These are phyloP conservation scores for Hypoxylon fragiforme DNA, from an alignment of 495 filamentous ascomycete species.

Conservation along the genomic window DNA sequence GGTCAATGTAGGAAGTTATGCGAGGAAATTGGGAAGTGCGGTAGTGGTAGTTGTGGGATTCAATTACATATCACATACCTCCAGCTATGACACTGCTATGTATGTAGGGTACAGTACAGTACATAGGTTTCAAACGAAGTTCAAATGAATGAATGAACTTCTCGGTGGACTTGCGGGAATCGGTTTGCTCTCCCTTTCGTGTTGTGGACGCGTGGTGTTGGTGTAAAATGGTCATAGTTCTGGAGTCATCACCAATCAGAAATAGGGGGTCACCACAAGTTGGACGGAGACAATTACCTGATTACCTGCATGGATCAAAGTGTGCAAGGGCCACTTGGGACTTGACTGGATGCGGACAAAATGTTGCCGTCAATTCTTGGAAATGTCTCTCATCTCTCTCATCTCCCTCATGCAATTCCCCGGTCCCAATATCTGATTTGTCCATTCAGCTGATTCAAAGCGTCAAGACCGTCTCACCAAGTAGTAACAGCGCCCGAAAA, in stretches of 20 bases:
- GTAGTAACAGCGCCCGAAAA: constrained; percentile 3
- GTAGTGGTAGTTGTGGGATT: constrained; percentile 9
- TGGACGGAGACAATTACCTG: constrained; percentile 9
- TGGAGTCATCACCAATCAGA: constrained; percentile 19
- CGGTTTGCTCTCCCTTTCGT: constrained; percentile 8
- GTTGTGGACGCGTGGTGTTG: constrained; percentile 36
- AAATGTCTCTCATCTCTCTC: not conserved
- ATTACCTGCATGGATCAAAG: constrained; percentile 24
- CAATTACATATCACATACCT: too few species aligned
- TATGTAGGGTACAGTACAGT: too few species aligned
- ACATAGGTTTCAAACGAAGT: constrained; percentile 40
- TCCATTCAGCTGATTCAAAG: not conserved
- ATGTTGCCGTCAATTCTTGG: constrained; percentile 22
- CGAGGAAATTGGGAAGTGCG: constrained; percentile 21
- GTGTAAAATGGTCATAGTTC: constrained; percentile 23
- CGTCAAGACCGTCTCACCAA: constrained; percentile 27
- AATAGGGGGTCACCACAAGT: constrained; percentile 12
- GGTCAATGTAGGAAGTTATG: constrained; percentile 23
- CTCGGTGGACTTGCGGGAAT: constrained; percentile 26
- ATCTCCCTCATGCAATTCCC: constrained; percentile 27
- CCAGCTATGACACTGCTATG: too few species aligned
- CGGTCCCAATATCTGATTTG: constrained; percentile 21
- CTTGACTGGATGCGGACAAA: constrained; percentile 23
- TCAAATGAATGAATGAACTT: too few species aligned
- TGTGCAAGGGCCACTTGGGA: constrained; percentile 24